Percentiles rank a stretch among this genome's conserved stretches.
Evolutionary conservation across 805 yeast genomes (phyloP).

Genomic region (Spathaspora hagerdaliae): DNA sequence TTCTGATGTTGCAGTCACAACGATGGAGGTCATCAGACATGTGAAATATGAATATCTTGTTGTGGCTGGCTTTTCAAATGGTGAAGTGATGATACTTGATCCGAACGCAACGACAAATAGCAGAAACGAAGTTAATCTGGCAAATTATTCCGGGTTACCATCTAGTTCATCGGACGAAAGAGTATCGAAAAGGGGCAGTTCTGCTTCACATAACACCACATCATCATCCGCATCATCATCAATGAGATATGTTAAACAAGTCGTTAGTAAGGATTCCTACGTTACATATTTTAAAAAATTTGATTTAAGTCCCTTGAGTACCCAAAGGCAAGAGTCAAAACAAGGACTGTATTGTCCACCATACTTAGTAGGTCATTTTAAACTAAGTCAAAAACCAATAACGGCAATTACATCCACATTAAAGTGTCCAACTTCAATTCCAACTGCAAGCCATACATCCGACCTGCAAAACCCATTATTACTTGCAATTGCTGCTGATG

Average conservation of each 20-base stretch:
- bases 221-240: background rate
- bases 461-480: slow-evolving; percentile 26
- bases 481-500: slow-evolving; percentile 55
- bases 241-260: slow-evolving; percentile 12
- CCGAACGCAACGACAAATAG: slow-evolving; percentile 14
- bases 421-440: slow-evolving; percentile 10
- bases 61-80: slow-evolving; percentile 60
- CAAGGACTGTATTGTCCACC: slow-evolving; percentile 7
- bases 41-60: slow-evolving; percentile 43
- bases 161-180: slow-evolving; percentile 5
- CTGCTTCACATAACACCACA: background rate
- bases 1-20: slow-evolving; percentile 15
- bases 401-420: slow-evolving; percentile 41
- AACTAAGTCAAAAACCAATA: slow-evolving; percentile 55
- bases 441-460: slow-evolving; percentile 1
- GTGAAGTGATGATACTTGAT: slow-evolving; percentile 51
- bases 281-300: slow-evolving; percentile 34
- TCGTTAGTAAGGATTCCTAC: slow-evolving; percentile 24
- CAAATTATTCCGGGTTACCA: background rate
- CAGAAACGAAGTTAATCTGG: background rate
- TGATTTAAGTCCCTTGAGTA: slow-evolving; percentile 28
- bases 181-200: background rate
- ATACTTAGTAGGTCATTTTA: slow-evolving; percentile 51
- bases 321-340: background rate
- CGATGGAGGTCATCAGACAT: slow-evolving; percentile 20